A percentile compares a stretch with the other conserved stretches of the same genome.
Conservation (phyloP, 169 alveolate species). For the Eimeria necatrix region DNA sequence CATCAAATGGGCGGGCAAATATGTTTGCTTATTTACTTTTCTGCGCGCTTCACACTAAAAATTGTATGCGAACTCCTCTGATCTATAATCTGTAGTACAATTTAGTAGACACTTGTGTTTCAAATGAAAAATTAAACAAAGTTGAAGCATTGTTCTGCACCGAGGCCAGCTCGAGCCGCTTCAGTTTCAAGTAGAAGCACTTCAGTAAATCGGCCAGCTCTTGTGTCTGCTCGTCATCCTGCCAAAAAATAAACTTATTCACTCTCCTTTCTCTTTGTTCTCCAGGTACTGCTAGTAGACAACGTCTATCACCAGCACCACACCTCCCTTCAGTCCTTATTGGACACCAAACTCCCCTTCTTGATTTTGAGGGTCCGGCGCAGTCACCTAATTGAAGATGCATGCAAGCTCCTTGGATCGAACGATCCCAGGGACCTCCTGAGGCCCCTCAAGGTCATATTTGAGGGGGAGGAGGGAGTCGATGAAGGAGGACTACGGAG, state of each 20-base stretch:
- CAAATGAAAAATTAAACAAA: no score
- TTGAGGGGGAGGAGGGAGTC: slow-evolving; percentile 94
- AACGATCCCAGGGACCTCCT: slow-evolving; percentile 21
- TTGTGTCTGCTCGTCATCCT: no score
- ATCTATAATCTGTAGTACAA: no score
- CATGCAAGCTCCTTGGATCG: not conserved
- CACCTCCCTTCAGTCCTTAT: slow-evolving; percentile 31
- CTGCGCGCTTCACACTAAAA: no score
- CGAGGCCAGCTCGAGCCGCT: no score
- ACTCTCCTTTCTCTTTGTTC: not conserved
- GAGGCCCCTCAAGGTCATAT: slow-evolving; percentile 77
- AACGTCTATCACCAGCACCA: slow-evolving; percentile 49
- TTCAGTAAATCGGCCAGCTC: no score
- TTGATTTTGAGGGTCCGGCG: slow-evolving; percentile 56
- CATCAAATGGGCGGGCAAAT: no score
- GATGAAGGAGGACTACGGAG: slow-evolving; percentile 96
- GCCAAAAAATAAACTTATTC: not conserved
- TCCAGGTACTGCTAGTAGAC: slow-evolving; percentile 44
- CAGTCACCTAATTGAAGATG: not conserved
- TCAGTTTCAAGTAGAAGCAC: no score
- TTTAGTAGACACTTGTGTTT: no score
- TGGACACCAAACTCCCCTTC: slow-evolving; percentile 47
- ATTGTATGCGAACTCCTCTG: no score
- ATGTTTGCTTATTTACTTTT: no score
- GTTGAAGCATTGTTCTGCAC: no score